Evolutionary conservation across 2,329 filamentous ascomycete genomes (phyloP), one percentile per base, ranked within the genome.

Genomic region (Aspergillus sp.): DNA sequence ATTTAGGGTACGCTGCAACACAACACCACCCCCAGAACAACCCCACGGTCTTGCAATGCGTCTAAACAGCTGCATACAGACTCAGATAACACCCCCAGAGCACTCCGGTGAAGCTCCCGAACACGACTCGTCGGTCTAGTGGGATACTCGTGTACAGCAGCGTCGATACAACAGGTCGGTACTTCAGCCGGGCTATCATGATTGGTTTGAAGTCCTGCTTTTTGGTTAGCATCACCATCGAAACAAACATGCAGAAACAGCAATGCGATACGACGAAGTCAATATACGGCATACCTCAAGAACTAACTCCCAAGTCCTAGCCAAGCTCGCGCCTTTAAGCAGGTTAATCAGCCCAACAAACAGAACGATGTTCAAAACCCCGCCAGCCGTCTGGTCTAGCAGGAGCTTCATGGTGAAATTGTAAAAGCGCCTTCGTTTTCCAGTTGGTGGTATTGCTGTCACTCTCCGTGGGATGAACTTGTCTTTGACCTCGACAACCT

Each of bases 81-180:
- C 88, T 91, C 75, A 93, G 78, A 71, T 90, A 93, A 43, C 92
- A 80, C 0, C 87, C 87, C 90, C 90, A 93, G 14, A 79, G 82
- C 23, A 93, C 80, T 5, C 90, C 90, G 17, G 88, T 89, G 51
- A 88, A 72, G 63, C 86, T 85, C n/a, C 86, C 89, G 60, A 92
- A 83, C 35, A 93, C 75, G 51, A 89, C 87, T 39, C 90, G 80
- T 52, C 82, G 82, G 67, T 91, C 83, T 3, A 91, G 84, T n/a
- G 87, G 89, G 62, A 89, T 82, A 59, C 91, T 77, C 2, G 86
- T 82, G 68, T 90, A 92, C 78, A 90, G 90, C 60, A 90, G 69
- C 17, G 89, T 69, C 61, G 86, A 89, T 21, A 93, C 86, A 3
- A 82, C 65, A 1, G 90, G 90, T 84, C 90, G 91, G 57, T 93